Conservation (phyloP, 768 basidiomycete species). For the Podaxis mareebaensis region DNA sequence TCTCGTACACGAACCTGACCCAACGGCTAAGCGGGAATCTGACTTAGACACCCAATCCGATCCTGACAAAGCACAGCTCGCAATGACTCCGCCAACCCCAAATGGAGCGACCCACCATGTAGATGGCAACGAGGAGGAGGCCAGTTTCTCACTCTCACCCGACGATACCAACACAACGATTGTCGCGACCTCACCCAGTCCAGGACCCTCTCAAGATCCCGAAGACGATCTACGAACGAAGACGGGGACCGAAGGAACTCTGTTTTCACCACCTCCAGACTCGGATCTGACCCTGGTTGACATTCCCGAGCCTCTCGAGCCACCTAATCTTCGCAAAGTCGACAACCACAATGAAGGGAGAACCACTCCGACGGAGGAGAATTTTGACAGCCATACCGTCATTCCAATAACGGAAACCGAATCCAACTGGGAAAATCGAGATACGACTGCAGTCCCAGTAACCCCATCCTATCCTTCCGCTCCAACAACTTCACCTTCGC, state of each 20-base stretch:
- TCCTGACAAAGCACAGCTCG: neutral
- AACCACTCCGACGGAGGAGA: no score
- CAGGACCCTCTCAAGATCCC: neutral
- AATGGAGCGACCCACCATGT: neutral
- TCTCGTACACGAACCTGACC: no score
- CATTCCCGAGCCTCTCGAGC: neutral
- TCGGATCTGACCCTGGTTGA: slow-evolving; percentile 13
- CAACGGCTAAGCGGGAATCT: neutral
- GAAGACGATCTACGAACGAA: neutral
- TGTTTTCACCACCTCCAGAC: slow-evolving; percentile 2
- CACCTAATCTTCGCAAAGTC: neutral
- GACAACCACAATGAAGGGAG: neutral
- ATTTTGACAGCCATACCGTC: no score
- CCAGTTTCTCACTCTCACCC: no score
- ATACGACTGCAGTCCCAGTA: neutral
- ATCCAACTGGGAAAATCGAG: neutral
- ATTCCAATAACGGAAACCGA: neutral
- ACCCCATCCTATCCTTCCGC: neutral
- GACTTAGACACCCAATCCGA: neutral
- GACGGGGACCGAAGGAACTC: neutral
- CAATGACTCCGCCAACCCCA: neutral
- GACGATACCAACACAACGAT: neutral
- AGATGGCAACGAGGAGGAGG: no score
- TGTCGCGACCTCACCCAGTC: neutral
- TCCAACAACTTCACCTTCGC: neutral